These are phyloP conservation scores for Cornus kousa DNA, from an alignment of 148 eudicot species.

Conservation along the genomic window DNA sequence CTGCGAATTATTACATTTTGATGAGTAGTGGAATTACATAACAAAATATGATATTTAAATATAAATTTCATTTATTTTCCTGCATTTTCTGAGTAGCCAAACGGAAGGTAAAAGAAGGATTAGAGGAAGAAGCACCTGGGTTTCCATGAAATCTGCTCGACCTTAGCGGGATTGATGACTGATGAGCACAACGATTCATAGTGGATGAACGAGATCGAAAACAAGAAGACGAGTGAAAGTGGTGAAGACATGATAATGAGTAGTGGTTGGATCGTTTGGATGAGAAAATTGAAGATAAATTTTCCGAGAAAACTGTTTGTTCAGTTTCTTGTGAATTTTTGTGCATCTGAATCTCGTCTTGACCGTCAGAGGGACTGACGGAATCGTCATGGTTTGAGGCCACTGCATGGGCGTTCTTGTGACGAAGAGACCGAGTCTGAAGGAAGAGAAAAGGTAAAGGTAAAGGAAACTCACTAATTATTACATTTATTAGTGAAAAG, in stretches of 20 bases:
- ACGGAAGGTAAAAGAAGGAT: background rate
- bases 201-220: slow-evolving; percentile 32
- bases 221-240: slow-evolving; percentile 14
- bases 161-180: slow-evolving; percentile 79
- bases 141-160: slow-evolving; percentile 75
- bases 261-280: slow-evolving; percentile 11
- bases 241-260: slow-evolving; percentile 3
- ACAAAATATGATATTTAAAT: background rate
- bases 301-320: background rate
- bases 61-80: slow-evolving; percentile 3
- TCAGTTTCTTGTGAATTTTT: background rate
- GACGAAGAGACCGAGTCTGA: too few species aligned
- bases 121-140: slow-evolving; percentile 51
- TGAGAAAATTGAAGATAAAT: background rate
- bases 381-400: background rate
- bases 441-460: too few species aligned
- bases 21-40: background rate
- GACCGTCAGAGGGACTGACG: background rate
- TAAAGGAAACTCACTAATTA: too few species aligned
- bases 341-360: background rate
- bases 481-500: too few species aligned
- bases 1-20: slow-evolving; percentile 29
- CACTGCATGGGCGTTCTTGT: too few species aligned
- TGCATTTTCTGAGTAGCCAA: background rate
- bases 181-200: slow-evolving; percentile 25